phyloP scores from a whole-genome alignment of 2,329 filamentous ascomycete genomes.

The Penicillium janthinellum region DNA sequence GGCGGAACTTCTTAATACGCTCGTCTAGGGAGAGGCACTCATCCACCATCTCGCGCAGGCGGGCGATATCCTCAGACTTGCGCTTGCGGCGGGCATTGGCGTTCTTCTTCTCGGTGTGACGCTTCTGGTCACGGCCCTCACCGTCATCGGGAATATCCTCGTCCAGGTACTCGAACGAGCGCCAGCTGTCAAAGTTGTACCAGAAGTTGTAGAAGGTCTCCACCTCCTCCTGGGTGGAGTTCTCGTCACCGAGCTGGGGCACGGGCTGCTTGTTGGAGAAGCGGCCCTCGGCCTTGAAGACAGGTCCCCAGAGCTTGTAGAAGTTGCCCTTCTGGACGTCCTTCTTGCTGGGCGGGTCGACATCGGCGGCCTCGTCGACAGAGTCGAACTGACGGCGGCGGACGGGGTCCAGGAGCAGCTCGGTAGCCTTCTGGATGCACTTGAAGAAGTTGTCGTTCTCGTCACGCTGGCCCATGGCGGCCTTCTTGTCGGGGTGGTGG shows the following conservation, averaged over 20 bases:
- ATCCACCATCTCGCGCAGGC: constrained; percentile 86
- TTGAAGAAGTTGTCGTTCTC: constrained; percentile 98
- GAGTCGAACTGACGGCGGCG: constrained; percentile 96
- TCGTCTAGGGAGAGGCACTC: constrained; percentile 82
- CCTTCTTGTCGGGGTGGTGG: constrained; percentile 99
- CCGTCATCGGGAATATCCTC: constrained; percentile 99
- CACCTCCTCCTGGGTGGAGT: constrained; percentile 84
- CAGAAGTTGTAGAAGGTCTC: constrained; percentile 99
- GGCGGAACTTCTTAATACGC: constrained; percentile 95
- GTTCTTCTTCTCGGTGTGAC: constrained; percentile 98
- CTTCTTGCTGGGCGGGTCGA: constrained; percentile 92
- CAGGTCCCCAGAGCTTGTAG: constrained; percentile 90
- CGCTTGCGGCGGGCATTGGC: constrained; percentile 97
- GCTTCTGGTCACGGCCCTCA: constrained; percentile 98
- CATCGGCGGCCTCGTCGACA: constrained; percentile 89
- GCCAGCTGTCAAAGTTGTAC: constrained; percentile 99
- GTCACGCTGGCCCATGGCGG: constrained; percentile 80
- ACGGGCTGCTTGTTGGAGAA: constrained; percentile 93
- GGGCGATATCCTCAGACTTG: constrained; percentile 95
- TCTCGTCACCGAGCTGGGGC: constrained; percentile 79
- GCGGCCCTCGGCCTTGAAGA: constrained; percentile 88
- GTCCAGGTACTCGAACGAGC: constrained; percentile 96
- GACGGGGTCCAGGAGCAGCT: constrained; percentile 86
- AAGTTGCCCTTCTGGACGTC: constrained; percentile 81
- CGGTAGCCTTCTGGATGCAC: constrained; percentile 98